These are phyloP conservation scores for Leishmania martiniquensis DNA, from an alignment of 208 protist genomes.

Conservation along the genomic window DNA sequence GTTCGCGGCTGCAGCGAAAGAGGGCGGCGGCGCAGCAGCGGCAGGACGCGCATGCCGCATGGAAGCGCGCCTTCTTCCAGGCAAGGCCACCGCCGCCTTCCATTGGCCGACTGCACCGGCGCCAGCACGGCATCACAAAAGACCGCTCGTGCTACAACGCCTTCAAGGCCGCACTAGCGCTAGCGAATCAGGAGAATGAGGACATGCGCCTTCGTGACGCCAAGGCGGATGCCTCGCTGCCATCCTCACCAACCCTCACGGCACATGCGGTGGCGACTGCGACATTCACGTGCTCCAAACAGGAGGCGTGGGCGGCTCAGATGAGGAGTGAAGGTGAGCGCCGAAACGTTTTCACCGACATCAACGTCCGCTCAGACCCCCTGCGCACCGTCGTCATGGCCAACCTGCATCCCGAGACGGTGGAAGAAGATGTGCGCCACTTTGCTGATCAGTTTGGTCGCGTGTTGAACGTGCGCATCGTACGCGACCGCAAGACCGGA, in stretches of 20 bases:
- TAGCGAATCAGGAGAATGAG: constrained; percentile 1
- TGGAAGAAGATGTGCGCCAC: constrained; percentile 79
- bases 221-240: background rate
- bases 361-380: constrained; percentile 70
- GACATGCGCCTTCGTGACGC: background rate
- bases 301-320: constrained; percentile 29
- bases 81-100: constrained; percentile 58
- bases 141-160: constrained; percentile 15
- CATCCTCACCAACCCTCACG: background rate
- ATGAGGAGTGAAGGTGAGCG: constrained; percentile 23
- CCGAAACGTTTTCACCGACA: constrained; percentile 61
- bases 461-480: constrained; percentile 65
- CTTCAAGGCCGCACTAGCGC: constrained; percentile 17
- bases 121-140: constrained; percentile 33
- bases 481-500: constrained; percentile 57
- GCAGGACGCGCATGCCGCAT: constrained; percentile 49
- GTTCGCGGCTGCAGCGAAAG: constrained; percentile 20
- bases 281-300: constrained; percentile 3
- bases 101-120: constrained; percentile 58
- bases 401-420: constrained; percentile 58
- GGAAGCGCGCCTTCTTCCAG: constrained; percentile 84
- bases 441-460: constrained; percentile 89
- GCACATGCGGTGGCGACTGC: background rate
- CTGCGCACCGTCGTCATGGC: constrained; percentile 70
- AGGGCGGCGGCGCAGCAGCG: constrained; percentile 42